Percentiles rank a stretch among this genome's conserved stretches.
Evolutionary conservation across 805 yeast genomes (phyloP).

Genomic region (Candida patagonica): DNA sequence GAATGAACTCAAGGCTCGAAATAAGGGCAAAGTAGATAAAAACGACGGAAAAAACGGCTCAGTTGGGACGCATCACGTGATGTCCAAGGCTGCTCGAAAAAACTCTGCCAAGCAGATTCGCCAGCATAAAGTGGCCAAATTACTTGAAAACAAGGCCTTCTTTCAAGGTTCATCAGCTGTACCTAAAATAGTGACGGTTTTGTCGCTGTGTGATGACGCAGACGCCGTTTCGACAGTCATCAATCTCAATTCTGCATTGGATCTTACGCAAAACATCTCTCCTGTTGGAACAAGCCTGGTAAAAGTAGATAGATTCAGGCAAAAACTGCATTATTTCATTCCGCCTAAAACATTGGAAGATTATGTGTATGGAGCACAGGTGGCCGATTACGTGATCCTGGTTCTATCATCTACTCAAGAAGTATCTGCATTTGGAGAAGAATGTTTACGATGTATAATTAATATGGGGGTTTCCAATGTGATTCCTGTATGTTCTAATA

Average conservation of each 20-base stretch:
- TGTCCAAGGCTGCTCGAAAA: slow-evolving; percentile 45
- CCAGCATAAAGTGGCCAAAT: slow-evolving; percentile 54
- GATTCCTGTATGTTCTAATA: slow-evolving; percentile 12
- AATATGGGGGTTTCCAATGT: slow-evolving; percentile 86
- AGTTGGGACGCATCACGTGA: slow-evolving; percentile 10
- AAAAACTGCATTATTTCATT: slow-evolving; percentile 60
- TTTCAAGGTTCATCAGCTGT: slow-evolving; percentile 77
- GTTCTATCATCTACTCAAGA: slow-evolving; percentile 84
- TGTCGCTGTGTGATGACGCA: slow-evolving; percentile 71
- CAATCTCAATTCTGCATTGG: slow-evolving; percentile 19
- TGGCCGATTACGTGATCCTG: slow-evolving; percentile 82
- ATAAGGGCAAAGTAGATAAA: slow-evolving; percentile 81
- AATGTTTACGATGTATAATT: slow-evolving; percentile 76
- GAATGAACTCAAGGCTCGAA: slow-evolving; percentile 69
- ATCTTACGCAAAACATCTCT: slow-evolving; percentile 11
- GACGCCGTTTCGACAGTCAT: slow-evolving; percentile 27
- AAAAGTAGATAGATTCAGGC: slow-evolving; percentile 54
- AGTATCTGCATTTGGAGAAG: slow-evolving; percentile 81
- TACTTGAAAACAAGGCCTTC: slow-evolving; percentile 51
- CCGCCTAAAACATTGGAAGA: slow-evolving; percentile 53
- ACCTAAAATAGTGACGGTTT: slow-evolving; percentile 71
- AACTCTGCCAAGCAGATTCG: slow-evolving; percentile 72
- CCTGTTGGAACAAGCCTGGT: slow-evolving; percentile 15
- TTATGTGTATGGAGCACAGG: slow-evolving; percentile 76
- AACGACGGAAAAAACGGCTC: slow-evolving; percentile 27